phyloP scores from a whole-genome alignment of 202 grass and related monocot genomes.

The Zoysia matrella region DNA sequence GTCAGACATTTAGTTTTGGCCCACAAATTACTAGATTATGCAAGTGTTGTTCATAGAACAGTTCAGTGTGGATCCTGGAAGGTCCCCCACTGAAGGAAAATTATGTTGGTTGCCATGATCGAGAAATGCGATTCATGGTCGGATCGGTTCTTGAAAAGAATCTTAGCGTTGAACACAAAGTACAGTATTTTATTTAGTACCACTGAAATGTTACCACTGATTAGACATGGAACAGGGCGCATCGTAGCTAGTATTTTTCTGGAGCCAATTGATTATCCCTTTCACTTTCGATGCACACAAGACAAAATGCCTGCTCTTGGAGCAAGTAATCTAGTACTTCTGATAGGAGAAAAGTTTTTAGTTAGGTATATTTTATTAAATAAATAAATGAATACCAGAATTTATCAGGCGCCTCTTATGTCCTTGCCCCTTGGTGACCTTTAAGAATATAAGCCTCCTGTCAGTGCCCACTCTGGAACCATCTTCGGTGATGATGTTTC shows the following conservation, averaged over 20 bases:
- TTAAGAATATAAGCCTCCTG: constrained; percentile 2
- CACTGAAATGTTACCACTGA: constrained; percentile 1
- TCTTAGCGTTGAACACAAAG: background rate
- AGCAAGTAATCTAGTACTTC: background rate
- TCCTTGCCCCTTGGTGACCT: background rate
- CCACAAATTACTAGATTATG: constrained; percentile 23
- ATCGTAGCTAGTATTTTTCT: background rate
- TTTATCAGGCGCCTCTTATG: background rate
- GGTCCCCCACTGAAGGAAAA: background rate
- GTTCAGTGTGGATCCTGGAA: background rate
- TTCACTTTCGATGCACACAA: background rate
- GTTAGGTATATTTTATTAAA: background rate
- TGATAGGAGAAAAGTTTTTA: background rate
- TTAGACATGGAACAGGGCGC: background rate
- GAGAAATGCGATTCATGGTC: constrained; percentile 3
- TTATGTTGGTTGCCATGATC: background rate
- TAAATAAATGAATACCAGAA: background rate
- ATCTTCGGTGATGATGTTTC: background rate
- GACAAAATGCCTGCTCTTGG: background rate
- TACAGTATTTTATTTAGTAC: background rate
- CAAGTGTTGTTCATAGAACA: background rate
- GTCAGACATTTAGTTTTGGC: constrained; percentile 1
- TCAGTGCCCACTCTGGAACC: background rate
- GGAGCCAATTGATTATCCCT: background rate
- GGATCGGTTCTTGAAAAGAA: background rate